A percentile compares a stretch with the other conserved stretches of the same genome.
Evolutionary conservation across 2,329 filamentous ascomycete species (phyloP).

Genomic region (Rhexocercosporidium sp.): DNA sequence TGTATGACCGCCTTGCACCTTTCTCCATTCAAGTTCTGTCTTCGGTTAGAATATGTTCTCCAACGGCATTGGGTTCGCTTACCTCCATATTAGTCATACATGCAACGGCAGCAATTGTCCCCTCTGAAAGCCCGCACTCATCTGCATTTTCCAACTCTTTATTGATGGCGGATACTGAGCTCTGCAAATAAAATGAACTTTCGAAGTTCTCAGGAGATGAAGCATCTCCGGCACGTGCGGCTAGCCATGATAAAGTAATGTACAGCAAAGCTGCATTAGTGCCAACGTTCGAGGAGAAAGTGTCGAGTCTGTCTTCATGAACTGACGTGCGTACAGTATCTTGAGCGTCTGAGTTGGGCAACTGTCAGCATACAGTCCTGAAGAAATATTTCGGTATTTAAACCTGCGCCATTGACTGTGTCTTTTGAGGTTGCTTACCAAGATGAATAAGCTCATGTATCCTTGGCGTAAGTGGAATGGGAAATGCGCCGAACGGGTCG

Average conservation of each 20-base stretch:
- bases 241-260: constrained; percentile 9
- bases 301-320: neutral
- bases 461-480: neutral
- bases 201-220: neutral
- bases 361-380: neutral
- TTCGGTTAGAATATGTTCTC: too few relatives aligned
- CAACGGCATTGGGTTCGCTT: too few relatives aligned
- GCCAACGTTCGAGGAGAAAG: neutral
- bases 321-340: neutral
- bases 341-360: neutral
- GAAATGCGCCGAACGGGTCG: constrained; percentile 11
- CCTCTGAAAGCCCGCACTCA: constrained; percentile 1
- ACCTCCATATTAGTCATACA: constrained; percentile 14
- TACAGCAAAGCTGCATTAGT: constrained; percentile 5
- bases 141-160: constrained; percentile 1
- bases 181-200: constrained; percentile 9
- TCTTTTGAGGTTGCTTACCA: neutral
- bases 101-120: constrained; percentile 7
- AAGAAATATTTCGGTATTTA: neutral
- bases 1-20: neutral
- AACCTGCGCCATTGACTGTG: neutral
- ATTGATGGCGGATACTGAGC: neutral
- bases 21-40: constrained; percentile 9
- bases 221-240: neutral
- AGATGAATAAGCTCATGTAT: constrained; percentile 11